Base-by-base conservation (phyloP, 257 asterid genomes). In the Gentiana straminea region DNA sequence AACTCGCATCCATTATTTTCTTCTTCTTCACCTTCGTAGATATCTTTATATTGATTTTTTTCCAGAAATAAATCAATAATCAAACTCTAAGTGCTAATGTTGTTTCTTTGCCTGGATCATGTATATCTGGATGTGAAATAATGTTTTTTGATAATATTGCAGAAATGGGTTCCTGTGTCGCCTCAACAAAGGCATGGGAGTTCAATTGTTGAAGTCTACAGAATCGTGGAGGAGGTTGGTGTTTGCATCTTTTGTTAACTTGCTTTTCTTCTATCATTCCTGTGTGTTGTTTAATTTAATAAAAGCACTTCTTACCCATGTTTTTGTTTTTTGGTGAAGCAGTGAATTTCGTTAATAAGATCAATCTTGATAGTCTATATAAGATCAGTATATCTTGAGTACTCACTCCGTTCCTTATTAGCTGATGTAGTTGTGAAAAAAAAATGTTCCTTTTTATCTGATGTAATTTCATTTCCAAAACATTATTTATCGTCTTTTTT, bases 101-200 rank as follows among this genome's bases (percentile, higher is more conserved):
- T 32, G 50, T 46, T 58, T 47, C 41, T 44, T 34, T 52, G 5
- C 38, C 39, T 52, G 49, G 41, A 33, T n/a, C 33, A 24, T 13
- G 9, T 33, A 51, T 32, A 54, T 52, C 44, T 69, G 52, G 58
- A 13, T 54, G 56, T 61, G 64, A 67, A 61, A 15, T 80, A 60
- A 68, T 55, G 43, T 53, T 65, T 61, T 48, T 7, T 47, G 49
- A 54, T 57, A 46, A 39, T 69, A 73, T 45, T 67, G 49, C 87
- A 91, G 98, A 74, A 68, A 37, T 91, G 98, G 98, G 70, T 62
- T 51, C 73, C 94, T 3, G 82, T 91, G 57, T 87, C 98, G n/a
- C 77, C 94, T 66, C 98, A 87, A 69, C 98, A 78, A 75, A 86
- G 86, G 76, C 96, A 91, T 64, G 98, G 98, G 67, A 83, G 86